These are phyloP conservation scores for Oleoguttula mirabilis DNA, from an alignment of 495 filamentous ascomycete genomes.

Conservation along the genomic window DNA sequence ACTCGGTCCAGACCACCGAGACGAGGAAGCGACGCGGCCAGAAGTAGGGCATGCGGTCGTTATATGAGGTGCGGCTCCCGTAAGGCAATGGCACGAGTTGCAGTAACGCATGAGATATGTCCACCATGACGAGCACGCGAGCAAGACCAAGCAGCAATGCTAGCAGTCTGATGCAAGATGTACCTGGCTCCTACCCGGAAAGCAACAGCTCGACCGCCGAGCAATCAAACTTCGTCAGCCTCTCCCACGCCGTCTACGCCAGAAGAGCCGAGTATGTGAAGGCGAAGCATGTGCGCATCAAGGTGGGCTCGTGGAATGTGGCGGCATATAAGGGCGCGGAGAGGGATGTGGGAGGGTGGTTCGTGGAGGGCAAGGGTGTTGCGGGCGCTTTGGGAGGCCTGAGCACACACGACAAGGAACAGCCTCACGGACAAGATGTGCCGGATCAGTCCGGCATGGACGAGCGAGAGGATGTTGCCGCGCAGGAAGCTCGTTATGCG, in stretches of 20 bases:
- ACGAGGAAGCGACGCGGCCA: no score
- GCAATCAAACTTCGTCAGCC: slow-evolving; percentile 20
- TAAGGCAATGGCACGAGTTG: no score
- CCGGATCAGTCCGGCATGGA: slow-evolving; percentile 19
- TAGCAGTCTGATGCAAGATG: slow-evolving; percentile 23
- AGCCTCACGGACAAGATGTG: slow-evolving; percentile 4
- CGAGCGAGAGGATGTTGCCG: slow-evolving; percentile 30
- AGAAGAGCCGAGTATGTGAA: slow-evolving; percentile 67
- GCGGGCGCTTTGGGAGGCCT: slow-evolving; percentile 46
- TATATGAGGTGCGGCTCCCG: no score
- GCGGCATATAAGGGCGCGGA: slow-evolving; percentile 71
- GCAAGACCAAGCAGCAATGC: slow-evolving; percentile 1
- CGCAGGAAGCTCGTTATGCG: slow-evolving; percentile 33
- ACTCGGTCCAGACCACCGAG: no score
- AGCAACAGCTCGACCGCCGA: not conserved
- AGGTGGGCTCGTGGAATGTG: slow-evolving; percentile 92
- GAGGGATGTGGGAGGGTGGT: slow-evolving; percentile 77
- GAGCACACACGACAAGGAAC: slow-evolving; percentile 26
- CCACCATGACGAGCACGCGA: no score
- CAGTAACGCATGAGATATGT: no score
- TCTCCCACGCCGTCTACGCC: slow-evolving; percentile 52
- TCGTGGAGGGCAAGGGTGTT: slow-evolving; percentile 61
- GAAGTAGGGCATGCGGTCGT: no score
- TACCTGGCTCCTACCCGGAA: slow-evolving; percentile 30
- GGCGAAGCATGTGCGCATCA: slow-evolving; percentile 58